Conservation (phyloP, 1,284 basidiomycete species). For the Neotropicomus parvogracilis region DNA sequence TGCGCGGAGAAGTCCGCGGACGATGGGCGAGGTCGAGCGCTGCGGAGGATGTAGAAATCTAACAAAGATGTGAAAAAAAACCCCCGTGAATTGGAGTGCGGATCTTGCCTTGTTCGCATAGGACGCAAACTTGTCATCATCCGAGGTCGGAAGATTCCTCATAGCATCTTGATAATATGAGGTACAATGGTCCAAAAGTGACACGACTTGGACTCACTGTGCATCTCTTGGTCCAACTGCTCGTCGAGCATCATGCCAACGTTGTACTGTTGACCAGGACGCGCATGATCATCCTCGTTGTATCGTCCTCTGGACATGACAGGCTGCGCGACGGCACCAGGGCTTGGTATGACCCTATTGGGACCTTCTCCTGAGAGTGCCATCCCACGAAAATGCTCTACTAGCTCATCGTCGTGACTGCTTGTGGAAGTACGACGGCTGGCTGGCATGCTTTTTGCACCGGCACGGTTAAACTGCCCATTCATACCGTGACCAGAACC, state of each 20-base stretch:
- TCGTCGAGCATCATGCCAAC: conserved; percentile 87
- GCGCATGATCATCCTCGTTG: conserved; percentile 51
- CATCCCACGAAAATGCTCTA: conserved; percentile 67
- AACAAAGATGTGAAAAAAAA: conserved; percentile 4
- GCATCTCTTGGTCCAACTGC: conserved; percentile 86
- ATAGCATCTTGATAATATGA: conserved; percentile 67
- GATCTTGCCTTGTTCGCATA: conserved; percentile 64
- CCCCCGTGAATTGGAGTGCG: background rate
- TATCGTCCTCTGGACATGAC: conserved; percentile 48
- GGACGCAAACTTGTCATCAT: conserved; percentile 80
- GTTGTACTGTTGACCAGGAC: conserved; percentile 62
- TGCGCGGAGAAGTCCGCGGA: conserved; percentile 74
- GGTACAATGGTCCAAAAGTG: conserved; percentile 9
- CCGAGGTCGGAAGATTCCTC: conserved; percentile 86
- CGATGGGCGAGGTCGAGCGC: conserved; percentile 90
- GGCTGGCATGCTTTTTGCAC: conserved; percentile 85
- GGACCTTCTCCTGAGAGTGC: conserved; percentile 61
- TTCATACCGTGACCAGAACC: conserved; percentile 40
- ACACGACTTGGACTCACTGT: conserved; percentile 56
- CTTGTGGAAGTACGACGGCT: conserved; percentile 80
- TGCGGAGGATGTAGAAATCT: conserved; percentile 88
- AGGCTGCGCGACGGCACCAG: conserved; percentile 47
- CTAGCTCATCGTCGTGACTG: conserved; percentile 74
- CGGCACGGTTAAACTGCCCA: conserved; percentile 60
- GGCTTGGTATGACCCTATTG: conserved; percentile 49